Conservation (phyloP, 129 eudicot genomes). For the Scalesia atractyloides region DNA sequence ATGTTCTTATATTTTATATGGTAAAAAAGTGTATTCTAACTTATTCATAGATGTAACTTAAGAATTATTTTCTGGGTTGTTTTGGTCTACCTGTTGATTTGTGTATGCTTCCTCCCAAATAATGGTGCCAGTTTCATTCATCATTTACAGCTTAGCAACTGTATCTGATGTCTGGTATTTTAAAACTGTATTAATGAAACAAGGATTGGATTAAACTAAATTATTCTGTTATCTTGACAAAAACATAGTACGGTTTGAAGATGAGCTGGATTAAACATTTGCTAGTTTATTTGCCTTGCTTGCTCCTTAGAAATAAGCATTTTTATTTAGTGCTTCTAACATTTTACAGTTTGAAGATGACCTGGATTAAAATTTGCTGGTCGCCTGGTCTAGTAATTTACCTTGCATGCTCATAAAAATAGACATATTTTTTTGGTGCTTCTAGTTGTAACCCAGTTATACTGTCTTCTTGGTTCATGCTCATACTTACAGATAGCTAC, state of each 20-base stretch:
- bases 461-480: neutral
- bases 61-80: neutral
- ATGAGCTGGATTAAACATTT: neutral
- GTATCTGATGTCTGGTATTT: slow-evolving; percentile 1
- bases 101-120: slow-evolving; percentile 2
- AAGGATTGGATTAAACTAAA: neutral
- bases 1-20: neutral
- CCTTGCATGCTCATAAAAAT: neutral
- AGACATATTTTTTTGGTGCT: neutral
- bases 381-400: neutral
- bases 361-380: neutral
- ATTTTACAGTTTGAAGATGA: neutral
- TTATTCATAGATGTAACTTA: neutral
- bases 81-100: neutral
- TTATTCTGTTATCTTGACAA: neutral
- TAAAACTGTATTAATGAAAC: too few relatives aligned
- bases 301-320: neutral
- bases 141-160: slow-evolving; percentile 1
- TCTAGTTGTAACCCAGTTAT: neutral
- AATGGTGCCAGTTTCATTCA: neutral
- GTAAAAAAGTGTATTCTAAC: neutral
- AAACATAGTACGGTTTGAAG: neutral
- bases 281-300: neutral
- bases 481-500: neutral
- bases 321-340: neutral